Evolutionary conservation across 2,329 filamentous ascomycete species (phyloP).

Genomic region (Colletotrichum musicola): DNA sequence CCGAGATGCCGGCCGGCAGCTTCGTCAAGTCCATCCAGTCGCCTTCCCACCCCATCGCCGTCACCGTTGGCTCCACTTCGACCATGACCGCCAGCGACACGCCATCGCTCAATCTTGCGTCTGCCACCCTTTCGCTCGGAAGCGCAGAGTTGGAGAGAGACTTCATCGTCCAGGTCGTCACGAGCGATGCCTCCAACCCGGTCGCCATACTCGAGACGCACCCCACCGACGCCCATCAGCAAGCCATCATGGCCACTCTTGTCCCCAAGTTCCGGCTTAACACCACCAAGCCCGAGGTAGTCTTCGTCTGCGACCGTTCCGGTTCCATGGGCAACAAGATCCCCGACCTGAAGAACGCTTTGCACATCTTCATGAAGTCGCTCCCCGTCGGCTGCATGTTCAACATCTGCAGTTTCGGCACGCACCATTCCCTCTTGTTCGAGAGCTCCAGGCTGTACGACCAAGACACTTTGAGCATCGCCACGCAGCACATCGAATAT

Average conservation of each 20-base stretch:
- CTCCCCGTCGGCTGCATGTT: constrained; percentile 74
- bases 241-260: constrained; percentile 77
- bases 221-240: constrained; percentile 69
- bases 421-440: constrained; percentile 59
- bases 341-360: constrained; percentile 63
- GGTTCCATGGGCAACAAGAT: constrained; percentile 74
- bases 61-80: constrained; percentile 72
- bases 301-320: constrained; percentile 80
- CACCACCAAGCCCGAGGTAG: constrained; percentile 68
- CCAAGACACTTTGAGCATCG: constrained; percentile 57
- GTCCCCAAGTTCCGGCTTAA: constrained; percentile 78
- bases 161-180: constrained; percentile 75
- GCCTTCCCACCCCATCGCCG: constrained; percentile 75
- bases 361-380: constrained; percentile 75
- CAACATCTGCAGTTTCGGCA: constrained; percentile 78
- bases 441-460: constrained; percentile 60
- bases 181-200: constrained; percentile 71
- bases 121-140: constrained; percentile 68
- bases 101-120: constrained; percentile 70
- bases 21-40: constrained; percentile 74
- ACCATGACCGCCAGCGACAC: constrained; percentile 53
- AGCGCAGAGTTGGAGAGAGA: constrained; percentile 70
- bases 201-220: constrained; percentile 76
- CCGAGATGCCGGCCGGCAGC: constrained; percentile 63
- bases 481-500: constrained; percentile 54